Evolutionary conservation across 1,284 basidiomycete genomes (phyloP).

Genomic region (Ceratorhiza oryzae-sativae): DNA sequence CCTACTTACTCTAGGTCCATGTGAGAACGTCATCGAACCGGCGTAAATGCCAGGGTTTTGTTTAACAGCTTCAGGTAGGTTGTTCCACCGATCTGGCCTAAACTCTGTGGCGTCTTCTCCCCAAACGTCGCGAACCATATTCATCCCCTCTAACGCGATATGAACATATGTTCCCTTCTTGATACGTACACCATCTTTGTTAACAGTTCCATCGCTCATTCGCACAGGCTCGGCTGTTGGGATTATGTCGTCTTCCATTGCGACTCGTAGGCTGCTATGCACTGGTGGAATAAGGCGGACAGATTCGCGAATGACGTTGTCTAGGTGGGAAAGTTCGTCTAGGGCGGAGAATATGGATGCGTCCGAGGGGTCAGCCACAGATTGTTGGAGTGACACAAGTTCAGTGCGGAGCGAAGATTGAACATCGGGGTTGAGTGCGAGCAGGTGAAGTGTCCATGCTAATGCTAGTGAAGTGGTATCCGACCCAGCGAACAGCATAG

Average conservation of each 20-base stretch:
- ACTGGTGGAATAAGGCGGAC: conserved; percentile 78
- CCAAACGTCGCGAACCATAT: conserved; percentile 76
- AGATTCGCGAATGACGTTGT: conserved; percentile 78
- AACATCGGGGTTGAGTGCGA: conserved; percentile 66
- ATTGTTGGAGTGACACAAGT: conserved; percentile 49
- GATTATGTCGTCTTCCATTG: conserved; percentile 74
- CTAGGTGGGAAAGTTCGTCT: conserved; percentile 71
- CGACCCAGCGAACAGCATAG: conserved; percentile 86
- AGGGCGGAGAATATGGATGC: conserved; percentile 53
- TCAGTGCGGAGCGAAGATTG: conserved; percentile 72
- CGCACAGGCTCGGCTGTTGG: conserved; percentile 72
- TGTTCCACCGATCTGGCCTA: conserved; percentile 79
- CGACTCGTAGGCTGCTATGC: conserved; percentile 79
- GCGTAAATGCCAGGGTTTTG: conserved; percentile 72
- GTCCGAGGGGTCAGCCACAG: conserved; percentile 19
- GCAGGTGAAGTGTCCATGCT: conserved; percentile 76
- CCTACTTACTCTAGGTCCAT: conserved; percentile 68
- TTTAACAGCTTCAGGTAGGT: conserved; percentile 67
- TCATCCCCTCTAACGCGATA: conserved; percentile 77
- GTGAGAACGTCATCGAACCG: conserved; percentile 75
- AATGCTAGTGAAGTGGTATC: conserved; percentile 81
- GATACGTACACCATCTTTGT: conserved; percentile 57
- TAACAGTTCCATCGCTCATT: conserved; percentile 57
- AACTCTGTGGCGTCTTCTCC: conserved; percentile 78
- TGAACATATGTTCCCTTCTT: conserved; percentile 75